These are phyloP conservation scores for Phytopythium litorale DNA, from an alignment of 352 stramenopile genomes.

Conservation along the genomic window DNA sequence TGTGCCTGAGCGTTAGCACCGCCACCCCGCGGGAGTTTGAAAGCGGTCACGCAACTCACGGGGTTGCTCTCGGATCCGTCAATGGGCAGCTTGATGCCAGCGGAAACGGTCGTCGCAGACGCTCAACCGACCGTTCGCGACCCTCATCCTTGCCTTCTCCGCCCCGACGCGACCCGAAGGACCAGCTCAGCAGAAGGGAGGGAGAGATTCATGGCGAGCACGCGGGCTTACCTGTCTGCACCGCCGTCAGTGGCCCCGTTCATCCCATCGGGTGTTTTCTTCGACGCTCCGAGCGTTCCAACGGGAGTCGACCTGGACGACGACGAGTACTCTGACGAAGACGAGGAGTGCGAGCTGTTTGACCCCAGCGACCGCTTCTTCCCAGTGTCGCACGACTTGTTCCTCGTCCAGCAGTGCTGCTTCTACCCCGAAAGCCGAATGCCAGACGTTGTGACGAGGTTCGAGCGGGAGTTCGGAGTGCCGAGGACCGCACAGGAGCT, in stretches of 20 bases:
- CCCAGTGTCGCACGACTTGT: constrained; percentile 48
- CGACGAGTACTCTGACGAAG: constrained; percentile 11
- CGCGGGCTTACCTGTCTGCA: constrained; percentile 12
- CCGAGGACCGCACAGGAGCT: constrained; percentile 29
- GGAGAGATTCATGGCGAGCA: background rate
- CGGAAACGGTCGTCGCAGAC: background rate
- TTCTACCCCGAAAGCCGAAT: constrained; percentile 45
- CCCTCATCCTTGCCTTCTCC: background rate
- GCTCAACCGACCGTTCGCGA: background rate
- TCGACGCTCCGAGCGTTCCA: constrained; percentile 16
- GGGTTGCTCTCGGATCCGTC: background rate
- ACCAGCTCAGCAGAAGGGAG: background rate
- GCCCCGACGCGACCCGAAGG: background rate
- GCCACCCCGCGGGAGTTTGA: background rate
- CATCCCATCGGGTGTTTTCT: constrained; percentile 21
- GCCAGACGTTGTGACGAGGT: constrained; percentile 31
- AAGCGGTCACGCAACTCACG: background rate
- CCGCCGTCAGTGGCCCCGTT: constrained; percentile 27
- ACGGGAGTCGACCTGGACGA: background rate
- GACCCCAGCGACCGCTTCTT: constrained; percentile 33
- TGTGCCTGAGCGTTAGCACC: background rate
- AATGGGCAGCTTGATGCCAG: background rate
- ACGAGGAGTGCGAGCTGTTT: constrained; percentile 37
- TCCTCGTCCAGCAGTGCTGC: constrained; percentile 53
- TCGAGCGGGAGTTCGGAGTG: constrained; percentile 41